phyloP scores from a whole-genome alignment of 768 basidiomycete species.

The Boletus subparvulus region DNA sequence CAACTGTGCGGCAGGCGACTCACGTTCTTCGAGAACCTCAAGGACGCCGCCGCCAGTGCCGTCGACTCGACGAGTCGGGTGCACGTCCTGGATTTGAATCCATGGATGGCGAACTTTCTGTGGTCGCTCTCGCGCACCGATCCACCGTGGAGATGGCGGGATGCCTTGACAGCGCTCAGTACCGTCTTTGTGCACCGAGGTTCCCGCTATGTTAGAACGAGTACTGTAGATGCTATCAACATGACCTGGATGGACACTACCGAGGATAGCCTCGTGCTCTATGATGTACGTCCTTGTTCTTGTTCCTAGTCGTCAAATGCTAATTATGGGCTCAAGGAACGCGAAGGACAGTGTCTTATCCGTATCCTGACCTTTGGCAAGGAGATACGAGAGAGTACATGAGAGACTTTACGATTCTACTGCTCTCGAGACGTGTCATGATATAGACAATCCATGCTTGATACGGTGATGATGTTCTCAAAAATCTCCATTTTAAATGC shows the following conservation, averaged over 20 bases:
- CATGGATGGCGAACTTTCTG: constrained; percentile 23
- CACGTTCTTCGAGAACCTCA: constrained; percentile 32
- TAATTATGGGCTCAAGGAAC: constrained; percentile 23
- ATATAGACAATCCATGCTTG: background rate
- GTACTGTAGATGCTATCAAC: constrained; percentile 44
- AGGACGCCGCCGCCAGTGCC: constrained; percentile 7
- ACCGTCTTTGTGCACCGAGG: constrained; percentile 30
- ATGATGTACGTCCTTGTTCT: constrained; percentile 43
- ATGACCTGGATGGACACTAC: constrained; percentile 55
- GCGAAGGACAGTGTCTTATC: constrained; percentile 34
- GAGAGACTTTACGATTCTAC: constrained; percentile 7
- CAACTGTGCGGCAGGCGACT: constrained; percentile 32
- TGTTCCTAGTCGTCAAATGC: background rate
- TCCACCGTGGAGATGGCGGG: constrained; percentile 35
- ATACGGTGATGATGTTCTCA: background rate
- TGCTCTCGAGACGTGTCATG: background rate
- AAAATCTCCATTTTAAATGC: background rate
- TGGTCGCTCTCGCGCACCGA: constrained; percentile 26
- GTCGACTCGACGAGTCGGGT: constrained; percentile 23
- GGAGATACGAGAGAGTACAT: constrained; percentile 16
- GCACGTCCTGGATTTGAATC: constrained; percentile 33
- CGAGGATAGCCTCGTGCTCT: constrained; percentile 60
- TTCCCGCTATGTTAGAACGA: constrained; percentile 30
- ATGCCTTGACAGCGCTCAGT: constrained; percentile 24
- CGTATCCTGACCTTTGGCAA: constrained; percentile 33